These are phyloP conservation scores for Aquilaria sinensis DNA, from an alignment of 345 rosid genomes.

Conservation along the genomic window DNA sequence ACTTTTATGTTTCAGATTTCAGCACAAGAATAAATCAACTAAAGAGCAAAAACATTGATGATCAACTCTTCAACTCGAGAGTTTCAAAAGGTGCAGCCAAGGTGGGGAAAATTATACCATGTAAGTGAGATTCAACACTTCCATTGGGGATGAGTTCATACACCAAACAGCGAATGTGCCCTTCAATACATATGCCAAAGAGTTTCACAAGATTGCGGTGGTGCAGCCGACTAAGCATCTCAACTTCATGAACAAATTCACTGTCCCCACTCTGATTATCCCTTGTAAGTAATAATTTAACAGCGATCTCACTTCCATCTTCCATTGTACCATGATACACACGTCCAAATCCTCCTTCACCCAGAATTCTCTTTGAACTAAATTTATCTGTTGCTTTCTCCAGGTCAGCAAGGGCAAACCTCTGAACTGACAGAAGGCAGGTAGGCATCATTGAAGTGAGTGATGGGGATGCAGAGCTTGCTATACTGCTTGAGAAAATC, in stretches of 20 bases:
- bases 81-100: not conserved
- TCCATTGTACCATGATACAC: constrained; percentile 77
- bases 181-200: constrained; percentile 94
- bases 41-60: no score
- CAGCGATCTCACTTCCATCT: constrained; percentile 85
- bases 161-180: constrained; percentile 75
- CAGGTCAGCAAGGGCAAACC: constrained; percentile 63
- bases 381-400: constrained; percentile 89
- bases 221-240: constrained; percentile 98
- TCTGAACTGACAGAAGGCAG: constrained; percentile 75
- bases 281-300: constrained; percentile 80
- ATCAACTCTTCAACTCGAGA: no score
- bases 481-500: constrained; percentile 54
- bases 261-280: constrained; percentile 86
- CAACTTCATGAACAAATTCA: constrained; percentile 96
- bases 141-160: constrained; percentile 95
- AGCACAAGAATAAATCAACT: no score
- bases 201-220: constrained; percentile 98
- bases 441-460: constrained; percentile 77
- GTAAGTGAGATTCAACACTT: constrained; percentile 98
- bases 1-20: no score
- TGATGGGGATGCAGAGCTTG: constrained; percentile 76
- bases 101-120: constrained; percentile 47
- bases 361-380: constrained; percentile 78
- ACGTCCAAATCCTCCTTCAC: constrained; percentile 99